A percentile compares a stretch with the other conserved stretches of the same genome.
Conservation (phyloP, 2,329 filamentous ascomycete genomes). For the Leptographium lundbergii region DNA sequence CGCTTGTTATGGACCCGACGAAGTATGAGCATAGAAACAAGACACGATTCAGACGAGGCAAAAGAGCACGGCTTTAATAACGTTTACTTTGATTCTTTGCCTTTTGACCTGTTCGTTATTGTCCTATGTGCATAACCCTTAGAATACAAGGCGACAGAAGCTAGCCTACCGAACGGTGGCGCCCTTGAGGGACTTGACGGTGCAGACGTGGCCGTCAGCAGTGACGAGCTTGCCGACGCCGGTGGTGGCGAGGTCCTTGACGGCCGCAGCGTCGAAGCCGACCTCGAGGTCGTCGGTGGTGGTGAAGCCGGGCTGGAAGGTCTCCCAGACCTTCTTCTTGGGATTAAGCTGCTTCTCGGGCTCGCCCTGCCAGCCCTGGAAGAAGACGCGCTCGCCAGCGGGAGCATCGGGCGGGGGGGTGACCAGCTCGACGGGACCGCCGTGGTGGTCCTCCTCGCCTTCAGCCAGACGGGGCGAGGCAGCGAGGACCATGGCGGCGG, state of each 20-base stretch:
- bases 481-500: constrained; percentile 81
- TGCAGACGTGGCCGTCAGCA: constrained; percentile 67
- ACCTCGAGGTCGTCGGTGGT: constrained; percentile 74
- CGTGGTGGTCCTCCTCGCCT: constrained; percentile 75
- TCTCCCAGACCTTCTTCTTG: constrained; percentile 99
- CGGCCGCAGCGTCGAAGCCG: constrained; percentile 67
- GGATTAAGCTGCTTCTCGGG: constrained; percentile 91
- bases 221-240: constrained; percentile 60
- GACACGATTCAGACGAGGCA: not conserved
- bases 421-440: constrained; percentile 84
- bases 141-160: no score
- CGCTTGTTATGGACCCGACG: not conserved
- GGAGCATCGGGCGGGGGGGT: constrained; percentile 64
- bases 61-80: not conserved
- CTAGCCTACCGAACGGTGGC: constrained; percentile 55
- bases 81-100: not conserved
- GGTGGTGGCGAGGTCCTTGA: constrained; percentile 64
- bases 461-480: constrained; percentile 75
- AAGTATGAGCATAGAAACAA: not conserved
- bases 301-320: constrained; percentile 88
- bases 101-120: not conserved
- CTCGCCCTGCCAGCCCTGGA: constrained; percentile 89
- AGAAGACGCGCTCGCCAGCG: constrained; percentile 80
- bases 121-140: not conserved
- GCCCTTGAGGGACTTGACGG: constrained; percentile 65